Conservation (phyloP, 352 stramenopile species). For the Phytophthora pluvialis region DNA sequence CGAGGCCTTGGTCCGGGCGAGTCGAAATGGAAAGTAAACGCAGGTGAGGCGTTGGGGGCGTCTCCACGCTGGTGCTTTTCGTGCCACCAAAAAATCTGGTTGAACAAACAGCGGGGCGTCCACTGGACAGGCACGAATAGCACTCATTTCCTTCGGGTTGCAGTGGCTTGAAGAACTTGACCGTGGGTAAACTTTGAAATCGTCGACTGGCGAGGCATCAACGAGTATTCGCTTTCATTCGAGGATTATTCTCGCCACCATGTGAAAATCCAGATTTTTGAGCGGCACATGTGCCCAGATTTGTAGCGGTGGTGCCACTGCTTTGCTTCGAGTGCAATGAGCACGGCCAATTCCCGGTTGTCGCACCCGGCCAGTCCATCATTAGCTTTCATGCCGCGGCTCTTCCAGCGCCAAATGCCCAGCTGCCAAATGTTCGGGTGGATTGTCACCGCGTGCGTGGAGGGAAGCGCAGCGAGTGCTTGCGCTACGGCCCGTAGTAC, state of each 20-base stretch:
- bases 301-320: constrained; percentile 8
- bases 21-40: no score
- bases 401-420: constrained; percentile 2
- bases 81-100: no score
- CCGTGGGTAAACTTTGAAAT: not conserved
- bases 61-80: no score
- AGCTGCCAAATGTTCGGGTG: constrained; percentile 22
- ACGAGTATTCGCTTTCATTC: constrained; percentile 6
- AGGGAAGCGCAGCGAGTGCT: constrained; percentile 1
- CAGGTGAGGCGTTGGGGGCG: no score
- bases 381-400: constrained; percentile 16
- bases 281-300: constrained; percentile 1
- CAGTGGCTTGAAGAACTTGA: not conserved
- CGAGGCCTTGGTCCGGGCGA: no score
- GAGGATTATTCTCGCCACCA: constrained; percentile 13
- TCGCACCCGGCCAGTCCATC: constrained; percentile 18
- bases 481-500: no score
- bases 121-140: not conserved
- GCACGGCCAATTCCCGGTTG: constrained; percentile 32
- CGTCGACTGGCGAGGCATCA: constrained; percentile 5
- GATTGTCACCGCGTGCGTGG: constrained; percentile 22
- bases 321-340: constrained; percentile 25
- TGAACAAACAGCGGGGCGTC: no score
- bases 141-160: not conserved
- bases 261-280: constrained; percentile 11